Evolutionary conservation across 169 alveolate species (phyloP).

Genomic region (Plasmodium falciparum): DNA sequence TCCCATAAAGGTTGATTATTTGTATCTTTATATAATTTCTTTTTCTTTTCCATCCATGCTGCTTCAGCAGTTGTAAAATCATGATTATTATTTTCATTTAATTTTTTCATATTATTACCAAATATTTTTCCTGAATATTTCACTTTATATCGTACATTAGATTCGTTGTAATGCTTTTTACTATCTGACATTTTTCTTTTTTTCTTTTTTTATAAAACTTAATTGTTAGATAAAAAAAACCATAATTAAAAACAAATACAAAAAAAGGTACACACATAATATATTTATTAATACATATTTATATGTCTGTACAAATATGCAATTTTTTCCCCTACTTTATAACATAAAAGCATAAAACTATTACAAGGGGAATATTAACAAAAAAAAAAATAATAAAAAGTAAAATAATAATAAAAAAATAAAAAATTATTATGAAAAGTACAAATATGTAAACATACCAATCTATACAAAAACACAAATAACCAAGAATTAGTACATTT

Average conservation of each 20-base stretch:
- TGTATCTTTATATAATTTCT: slow-evolving; percentile 83
- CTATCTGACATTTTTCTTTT: slow-evolving; percentile 19
- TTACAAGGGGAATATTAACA: too few species aligned
- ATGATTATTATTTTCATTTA: slow-evolving; percentile 58
- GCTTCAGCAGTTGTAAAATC: slow-evolving; percentile 77
- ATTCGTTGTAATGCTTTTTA: slow-evolving; percentile 24
- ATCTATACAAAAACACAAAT: too few species aligned
- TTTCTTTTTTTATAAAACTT: not conserved
- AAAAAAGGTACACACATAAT: not conserved
- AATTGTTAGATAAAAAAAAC: not conserved
- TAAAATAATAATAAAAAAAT: too few species aligned
- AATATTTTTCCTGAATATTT: slow-evolving; percentile 43
- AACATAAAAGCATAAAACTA: not conserved
- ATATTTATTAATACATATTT: not conserved
- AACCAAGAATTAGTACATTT: too few species aligned
- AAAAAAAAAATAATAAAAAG: too few species aligned
- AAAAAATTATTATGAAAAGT: too few species aligned
- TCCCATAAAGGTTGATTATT: slow-evolving; percentile 87
- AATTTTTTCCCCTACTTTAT: not conserved
- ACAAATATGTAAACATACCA: too few species aligned
- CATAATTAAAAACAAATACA: slow-evolving; percentile 12
- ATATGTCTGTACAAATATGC: not conserved
- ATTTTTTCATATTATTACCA: slow-evolving; percentile 43
- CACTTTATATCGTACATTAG: slow-evolving; percentile 23
- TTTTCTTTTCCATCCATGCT: slow-evolving; percentile 80